A percentile compares a stretch with the other conserved stretches of the same genome.
phyloP scores from a whole-genome alignment of 768 basidiomycete species.

The Lenzites betulinus region DNA sequence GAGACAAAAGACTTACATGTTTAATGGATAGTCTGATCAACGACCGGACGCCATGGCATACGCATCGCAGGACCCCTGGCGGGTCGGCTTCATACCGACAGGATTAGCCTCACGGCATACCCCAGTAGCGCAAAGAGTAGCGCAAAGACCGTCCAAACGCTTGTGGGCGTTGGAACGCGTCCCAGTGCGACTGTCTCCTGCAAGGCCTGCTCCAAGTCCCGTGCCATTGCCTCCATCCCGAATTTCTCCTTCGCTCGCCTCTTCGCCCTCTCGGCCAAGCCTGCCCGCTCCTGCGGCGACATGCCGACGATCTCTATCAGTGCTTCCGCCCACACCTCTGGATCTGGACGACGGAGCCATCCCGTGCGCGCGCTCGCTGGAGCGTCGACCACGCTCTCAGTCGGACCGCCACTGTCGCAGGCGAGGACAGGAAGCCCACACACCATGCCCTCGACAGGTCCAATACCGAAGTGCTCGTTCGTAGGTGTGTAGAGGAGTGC shows the following conservation, averaged over 20 bases:
- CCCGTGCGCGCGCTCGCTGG: conserved; percentile 62
- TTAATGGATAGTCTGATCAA: neutral
- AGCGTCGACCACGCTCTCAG: conserved; percentile 71
- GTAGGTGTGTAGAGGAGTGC: conserved; percentile 90
- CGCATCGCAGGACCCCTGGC: neutral
- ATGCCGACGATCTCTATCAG: conserved; percentile 60
- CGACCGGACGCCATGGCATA: neutral
- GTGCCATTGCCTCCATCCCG: conserved; percentile 75
- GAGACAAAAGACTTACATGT: neutral
- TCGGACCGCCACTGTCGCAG: conserved; percentile 85
- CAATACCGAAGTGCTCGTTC: conserved; percentile 98
- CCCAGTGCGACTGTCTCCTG: conserved; percentile 60
- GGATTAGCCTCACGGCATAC: conserved; percentile 33
- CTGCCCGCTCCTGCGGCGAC: conserved; percentile 41
- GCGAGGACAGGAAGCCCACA: conserved; percentile 91
- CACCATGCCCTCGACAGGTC: conserved; percentile 92
- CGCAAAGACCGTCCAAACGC: conserved; percentile 8
- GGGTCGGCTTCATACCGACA: neutral
- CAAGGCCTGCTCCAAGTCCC: conserved; percentile 57
- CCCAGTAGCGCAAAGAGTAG: conserved; percentile 10
- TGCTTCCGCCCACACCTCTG: conserved; percentile 70
- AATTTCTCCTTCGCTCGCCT: conserved; percentile 66
- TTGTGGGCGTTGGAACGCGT: conserved; percentile 24
- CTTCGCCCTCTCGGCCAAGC: conserved; percentile 57
- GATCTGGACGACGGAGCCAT: conserved; percentile 66